phyloP scores from a whole-genome alignment of 306 rosid genomes.

The Argentina anserina region DNA sequence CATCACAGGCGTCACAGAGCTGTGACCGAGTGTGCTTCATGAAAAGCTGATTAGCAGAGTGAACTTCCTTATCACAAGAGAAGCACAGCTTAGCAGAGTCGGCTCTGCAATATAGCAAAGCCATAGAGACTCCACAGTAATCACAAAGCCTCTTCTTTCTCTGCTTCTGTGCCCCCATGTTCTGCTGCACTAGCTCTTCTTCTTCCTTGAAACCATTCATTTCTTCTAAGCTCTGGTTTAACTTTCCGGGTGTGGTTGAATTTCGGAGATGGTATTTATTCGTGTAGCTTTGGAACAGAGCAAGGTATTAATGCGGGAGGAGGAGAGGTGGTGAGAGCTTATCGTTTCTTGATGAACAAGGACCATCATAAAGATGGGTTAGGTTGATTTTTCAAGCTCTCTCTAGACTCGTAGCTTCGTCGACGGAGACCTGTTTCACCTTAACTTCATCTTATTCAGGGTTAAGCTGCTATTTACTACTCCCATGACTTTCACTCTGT shows the following conservation, averaged over 20 bases:
- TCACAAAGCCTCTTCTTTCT: conserved; percentile 41
- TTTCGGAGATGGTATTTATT: background rate
- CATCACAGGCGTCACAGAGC: conserved; percentile 67
- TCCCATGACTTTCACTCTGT: background rate
- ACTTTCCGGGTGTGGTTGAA: background rate
- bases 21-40: conserved; percentile 67
- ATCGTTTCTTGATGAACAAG: conserved; percentile 51
- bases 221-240: background rate
- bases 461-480: background rate
- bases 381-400: background rate
- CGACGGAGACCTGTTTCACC: background rate
- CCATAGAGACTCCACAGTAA: conserved; percentile 51
- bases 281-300: conserved; percentile 28
- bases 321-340: conserved; percentile 8
- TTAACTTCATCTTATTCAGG: background rate
- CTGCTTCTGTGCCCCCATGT: conserved; percentile 14
- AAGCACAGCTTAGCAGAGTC: conserved; percentile 89
- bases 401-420: background rate
- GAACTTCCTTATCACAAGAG: conserved; percentile 77
- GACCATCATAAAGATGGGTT: background rate
- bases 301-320: conserved; percentile 5
- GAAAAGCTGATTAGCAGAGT: conserved; percentile 78
- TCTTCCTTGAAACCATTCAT: conserved; percentile 30
- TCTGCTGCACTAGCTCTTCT: background rate
- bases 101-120: conserved; percentile 78